Conservation (phyloP, 495 filamentous ascomycete species). For the Letharia lupina region DNA sequence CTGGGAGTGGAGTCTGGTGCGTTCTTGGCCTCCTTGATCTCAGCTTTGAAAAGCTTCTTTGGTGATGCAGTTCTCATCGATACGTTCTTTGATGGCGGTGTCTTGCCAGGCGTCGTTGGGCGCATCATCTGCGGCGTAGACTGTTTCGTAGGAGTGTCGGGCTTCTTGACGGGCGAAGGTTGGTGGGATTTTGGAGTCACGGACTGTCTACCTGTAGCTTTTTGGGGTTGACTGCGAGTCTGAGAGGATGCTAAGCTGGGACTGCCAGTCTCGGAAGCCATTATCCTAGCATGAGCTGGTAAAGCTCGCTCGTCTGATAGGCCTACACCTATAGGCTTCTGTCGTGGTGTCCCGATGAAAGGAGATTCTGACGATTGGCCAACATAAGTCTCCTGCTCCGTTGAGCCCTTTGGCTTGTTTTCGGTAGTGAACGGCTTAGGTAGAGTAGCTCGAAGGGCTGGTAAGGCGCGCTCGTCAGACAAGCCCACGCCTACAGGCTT, state of each 20-base stretch:
- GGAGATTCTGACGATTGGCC: conserved; percentile 48
- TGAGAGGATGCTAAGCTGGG: conserved; percentile 49
- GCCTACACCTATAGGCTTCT: conserved; percentile 22
- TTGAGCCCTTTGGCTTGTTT: conserved; percentile 45
- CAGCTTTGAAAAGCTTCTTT: conserved; percentile 45
- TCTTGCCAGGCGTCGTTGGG: conserved; percentile 46
- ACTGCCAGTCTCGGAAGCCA: conserved; percentile 52
- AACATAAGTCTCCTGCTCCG: conserved; percentile 51
- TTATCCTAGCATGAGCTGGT: conserved; percentile 20
- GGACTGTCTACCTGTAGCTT: conserved; percentile 38
- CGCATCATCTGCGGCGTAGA: conserved; percentile 44
- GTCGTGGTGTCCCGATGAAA: conserved; percentile 34
- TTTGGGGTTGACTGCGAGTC: conserved; percentile 43
- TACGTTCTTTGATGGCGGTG: conserved; percentile 42
- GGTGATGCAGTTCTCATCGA: conserved; percentile 43
- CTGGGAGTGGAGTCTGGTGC: conserved; percentile 32
- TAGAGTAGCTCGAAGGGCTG: conserved; percentile 34
- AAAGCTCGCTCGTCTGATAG: conserved; percentile 20
- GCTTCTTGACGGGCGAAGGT: conserved; percentile 37
- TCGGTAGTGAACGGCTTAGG: conserved; percentile 32
- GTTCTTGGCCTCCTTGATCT: conserved; percentile 31
- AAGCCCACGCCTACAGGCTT: conserved; percentile 22
- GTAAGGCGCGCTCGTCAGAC: conserved; percentile 16
- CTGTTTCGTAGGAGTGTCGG: conserved; percentile 43
- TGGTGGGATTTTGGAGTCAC: conserved; percentile 38